Evolutionary conservation across 1,284 basidiomycete species (phyloP), one percentile per base, ranked within the genome.

Genomic region (Fomitopsis schrenkii): DNA sequence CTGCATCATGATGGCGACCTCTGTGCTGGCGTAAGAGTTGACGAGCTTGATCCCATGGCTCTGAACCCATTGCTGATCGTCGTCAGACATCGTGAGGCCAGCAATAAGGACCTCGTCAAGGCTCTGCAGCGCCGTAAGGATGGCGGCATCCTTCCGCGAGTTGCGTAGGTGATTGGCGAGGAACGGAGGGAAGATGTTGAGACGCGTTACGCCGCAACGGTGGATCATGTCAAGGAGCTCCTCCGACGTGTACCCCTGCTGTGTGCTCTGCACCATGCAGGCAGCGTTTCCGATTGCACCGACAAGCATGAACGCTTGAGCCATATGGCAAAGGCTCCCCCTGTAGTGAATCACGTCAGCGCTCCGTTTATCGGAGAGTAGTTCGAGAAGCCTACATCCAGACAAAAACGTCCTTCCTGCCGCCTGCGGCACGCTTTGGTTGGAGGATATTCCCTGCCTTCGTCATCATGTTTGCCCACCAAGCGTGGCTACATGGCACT

Each of bases 21-120:
- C 89, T 5, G 88, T 90, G 72, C 82, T 88, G 26, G 88, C 88
- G 68, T 89, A 90, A 36, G 87, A 78, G 71, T 89, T 89, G 82
- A 77, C 79, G 59, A 90, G 68, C 65, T 77, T 84, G 64, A 90
- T 80, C 45, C 81, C 80, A 62, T 83, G 82, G 61, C 75, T 76
- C 65, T 80, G 77, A 30, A 84, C 86, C 79, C 83, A 90, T 53
- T 83, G 80, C 71, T 90, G 87, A 46, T 88, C 86, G 66, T 90
- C 88, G 26, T 75, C 77, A 8, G 80, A 75, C 46, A 90, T 76
- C 52, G 84, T 78, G 67, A 90, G 74, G 19, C 88, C 88, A 46
- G 80, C 82, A 67, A 85, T 87, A 28, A 87, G 61, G 42, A 89
- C 80, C 60, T 88, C 82, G 68, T 85, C 82, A 50, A 90, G 75